Evolutionary conservation across 768 basidiomycete genomes (phyloP), one percentile per base, ranked within the genome.

Genomic region (Macrolepiota albuminosa): DNA sequence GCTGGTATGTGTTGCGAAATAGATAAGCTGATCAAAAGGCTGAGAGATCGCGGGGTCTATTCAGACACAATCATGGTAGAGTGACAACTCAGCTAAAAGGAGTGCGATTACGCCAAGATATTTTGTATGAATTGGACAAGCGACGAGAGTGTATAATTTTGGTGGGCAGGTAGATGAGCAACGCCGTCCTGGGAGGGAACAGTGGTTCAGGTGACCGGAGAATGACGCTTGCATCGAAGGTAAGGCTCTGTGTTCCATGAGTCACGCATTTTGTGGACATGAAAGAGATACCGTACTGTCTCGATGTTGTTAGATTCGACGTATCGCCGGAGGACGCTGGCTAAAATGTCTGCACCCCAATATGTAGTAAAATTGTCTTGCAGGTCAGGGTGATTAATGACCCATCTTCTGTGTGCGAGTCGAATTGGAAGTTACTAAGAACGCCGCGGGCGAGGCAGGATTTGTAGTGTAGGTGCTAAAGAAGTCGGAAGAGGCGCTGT

Each of bases 201-300:
- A 79, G 72, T 97, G 95, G 69, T 97, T 97, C 2, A 90, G 91
- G 68, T 96, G 95, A 4, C 76, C 77, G n/a, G 94, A 92, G 14
- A 96, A 96, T 75, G 2, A 94, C 95, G 2, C 66, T 64, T 0
- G 73, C 59, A 71, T 97, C 95, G 68, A 96, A 97, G 0, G 93
- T 95, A 51, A 97, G 76, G 50, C 96, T 85, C 93, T 95, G 56
- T 47, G 13, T 55, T 50, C 31, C 50, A 46, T 51, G 43, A 63
- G 52, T 46, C 3, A 21, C 53, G 29, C 43, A 43, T 37, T 31
- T 54, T 42, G 55, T 61, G 54, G 36, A 58, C 10, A 57, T 62
- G 56, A 45, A 48, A 45, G 40, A 13, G 9, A 43, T 3, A 24
- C 73, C 81, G 33, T 66, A 93, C 93, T 1, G 81, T 83, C 43